These are phyloP conservation scores for Apiospora marii DNA, from an alignment of 2,329 filamentous ascomycete genomes.

Conservation along the genomic window DNA sequence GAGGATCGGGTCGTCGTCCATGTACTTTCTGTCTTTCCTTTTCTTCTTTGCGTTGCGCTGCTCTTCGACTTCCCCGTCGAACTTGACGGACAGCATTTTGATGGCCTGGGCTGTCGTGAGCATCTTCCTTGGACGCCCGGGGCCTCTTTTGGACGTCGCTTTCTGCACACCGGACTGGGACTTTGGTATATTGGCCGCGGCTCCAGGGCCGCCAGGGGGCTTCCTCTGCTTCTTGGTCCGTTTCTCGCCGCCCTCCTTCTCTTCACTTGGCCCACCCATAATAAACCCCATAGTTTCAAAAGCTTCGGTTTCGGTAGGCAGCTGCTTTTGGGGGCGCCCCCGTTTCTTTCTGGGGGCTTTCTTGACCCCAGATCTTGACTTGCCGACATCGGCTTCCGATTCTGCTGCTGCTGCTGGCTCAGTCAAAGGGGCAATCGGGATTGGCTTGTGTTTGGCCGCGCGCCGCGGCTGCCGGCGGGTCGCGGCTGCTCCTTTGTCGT, in stretches of 20 bases:
- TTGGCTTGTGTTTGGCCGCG: not conserved
- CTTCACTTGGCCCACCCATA: not conserved
- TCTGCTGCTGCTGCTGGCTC: not conserved
- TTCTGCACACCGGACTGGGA: not conserved
- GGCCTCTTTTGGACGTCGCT: not conserved
- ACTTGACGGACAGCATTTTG: not conserved
- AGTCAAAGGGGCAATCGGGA: not conserved
- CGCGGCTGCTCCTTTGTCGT: not conserved
- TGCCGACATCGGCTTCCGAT: not conserved
- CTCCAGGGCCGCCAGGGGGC: not conserved
- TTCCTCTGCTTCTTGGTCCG: not conserved
- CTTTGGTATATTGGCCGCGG: not conserved
- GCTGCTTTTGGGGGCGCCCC: not conserved
- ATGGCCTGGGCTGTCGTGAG: constrained; percentile 17
- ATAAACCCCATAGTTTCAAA: not conserved
- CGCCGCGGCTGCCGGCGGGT: constrained; percentile 19
- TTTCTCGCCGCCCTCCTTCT: not conserved
- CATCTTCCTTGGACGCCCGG: constrained; percentile 5
- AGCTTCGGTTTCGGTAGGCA: not conserved
- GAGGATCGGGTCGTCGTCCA: not conserved
- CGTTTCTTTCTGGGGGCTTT: not conserved
- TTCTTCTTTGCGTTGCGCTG: not conserved
- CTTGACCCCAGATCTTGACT: not conserved
- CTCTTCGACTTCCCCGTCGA: not conserved
- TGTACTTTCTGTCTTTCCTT: constrained; percentile 8